phyloP scores from a whole-genome alignment of 78 protist species.

The Monocercomonoides exilis region DNA sequence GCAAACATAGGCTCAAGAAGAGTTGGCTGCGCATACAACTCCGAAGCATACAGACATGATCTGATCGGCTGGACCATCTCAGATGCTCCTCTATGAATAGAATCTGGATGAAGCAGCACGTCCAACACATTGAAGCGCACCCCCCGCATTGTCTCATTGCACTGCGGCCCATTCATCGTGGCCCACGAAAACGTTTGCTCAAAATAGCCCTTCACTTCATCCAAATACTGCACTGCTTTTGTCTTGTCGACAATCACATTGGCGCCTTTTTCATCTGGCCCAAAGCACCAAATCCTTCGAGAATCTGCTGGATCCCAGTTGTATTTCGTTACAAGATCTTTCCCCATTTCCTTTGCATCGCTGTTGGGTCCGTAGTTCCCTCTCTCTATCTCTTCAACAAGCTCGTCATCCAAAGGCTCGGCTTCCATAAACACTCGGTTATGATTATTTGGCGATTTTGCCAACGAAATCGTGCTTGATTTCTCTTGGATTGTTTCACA shows the following conservation, averaged over 20 bases:
- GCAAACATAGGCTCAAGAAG: conserved; percentile 29
- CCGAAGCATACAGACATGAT: no score
- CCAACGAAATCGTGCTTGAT: conserved; percentile 18
- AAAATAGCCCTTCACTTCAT: conserved; percentile 42
- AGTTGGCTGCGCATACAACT: no score
- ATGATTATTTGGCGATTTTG: conserved; percentile 58
- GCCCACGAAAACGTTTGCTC: conserved; percentile 43
- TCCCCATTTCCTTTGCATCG: no score
- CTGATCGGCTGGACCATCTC: conserved; percentile 63
- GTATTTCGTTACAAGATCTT: conserved; percentile 23
- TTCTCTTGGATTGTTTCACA: no score
- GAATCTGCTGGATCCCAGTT: conserved; percentile 39
- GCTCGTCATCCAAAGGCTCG: no score
- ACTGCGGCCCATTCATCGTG: conserved; percentile 34
- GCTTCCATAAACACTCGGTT: conserved; percentile 42
- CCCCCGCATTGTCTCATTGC: conserved; percentile 52
- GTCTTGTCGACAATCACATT: conserved; percentile 62
- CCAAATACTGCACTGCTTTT: conserved; percentile 50
- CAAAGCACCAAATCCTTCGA: conserved; percentile 34
- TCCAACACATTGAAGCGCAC: conserved; percentile 51
- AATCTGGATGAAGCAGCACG: conserved; percentile 45
- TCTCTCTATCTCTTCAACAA: conserved; percentile 52
- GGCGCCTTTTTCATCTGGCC: conserved; percentile 22
- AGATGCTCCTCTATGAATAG: conserved; percentile 54
- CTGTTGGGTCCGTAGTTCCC: neutral